Percentiles rank a stretch among this genome's conserved stretches.
phyloP scores from a whole-genome alignment of 495 filamentous ascomycete species.

The Daldinia loculata region DNA sequence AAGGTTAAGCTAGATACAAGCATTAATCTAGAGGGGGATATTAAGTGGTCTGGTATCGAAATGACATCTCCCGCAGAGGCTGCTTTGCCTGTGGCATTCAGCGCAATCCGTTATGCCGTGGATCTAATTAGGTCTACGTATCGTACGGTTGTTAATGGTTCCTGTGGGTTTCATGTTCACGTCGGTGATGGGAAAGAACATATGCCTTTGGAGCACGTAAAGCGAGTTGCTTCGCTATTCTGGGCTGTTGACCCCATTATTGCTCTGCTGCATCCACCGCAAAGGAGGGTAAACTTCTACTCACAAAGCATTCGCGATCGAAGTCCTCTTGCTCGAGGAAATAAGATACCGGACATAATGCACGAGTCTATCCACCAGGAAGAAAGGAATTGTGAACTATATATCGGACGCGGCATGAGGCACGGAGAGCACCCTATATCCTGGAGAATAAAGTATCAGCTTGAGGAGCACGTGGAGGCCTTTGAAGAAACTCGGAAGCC shows the following conservation, averaged over 20 bases:
- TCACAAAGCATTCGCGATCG: conserved; percentile 20
- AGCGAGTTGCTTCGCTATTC: conserved; percentile 44
- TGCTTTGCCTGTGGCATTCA: conserved; percentile 16
- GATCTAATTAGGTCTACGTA: conserved; percentile 31
- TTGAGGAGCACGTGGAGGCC: neutral
- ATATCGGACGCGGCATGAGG: conserved; percentile 2
- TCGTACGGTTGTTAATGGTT: conserved; percentile 36
- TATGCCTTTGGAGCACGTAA: conserved; percentile 38
- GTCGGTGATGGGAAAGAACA: conserved; percentile 41
- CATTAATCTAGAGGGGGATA: neutral
- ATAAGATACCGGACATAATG: neutral
- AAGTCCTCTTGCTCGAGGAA: neutral
- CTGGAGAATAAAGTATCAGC: neutral
- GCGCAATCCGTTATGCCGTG: neutral
- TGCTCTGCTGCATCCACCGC: conserved; percentile 42
- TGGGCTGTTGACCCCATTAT: conserved; percentile 48
- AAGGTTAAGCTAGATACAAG: neutral
- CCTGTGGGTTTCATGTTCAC: conserved; percentile 50
- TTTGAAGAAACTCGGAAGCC: neutral
- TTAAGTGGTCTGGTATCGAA: conserved; percentile 12
- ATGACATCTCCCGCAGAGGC: conserved; percentile 16
- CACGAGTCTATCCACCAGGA: neutral
- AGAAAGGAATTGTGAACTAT: neutral
- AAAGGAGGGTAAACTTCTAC: neutral
- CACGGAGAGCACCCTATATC: neutral